Percentiles rank a stretch among this genome's conserved stretches.
Conservation (phyloP, 2,329 filamentous ascomycete species). For the Cercospora sesami region DNA sequence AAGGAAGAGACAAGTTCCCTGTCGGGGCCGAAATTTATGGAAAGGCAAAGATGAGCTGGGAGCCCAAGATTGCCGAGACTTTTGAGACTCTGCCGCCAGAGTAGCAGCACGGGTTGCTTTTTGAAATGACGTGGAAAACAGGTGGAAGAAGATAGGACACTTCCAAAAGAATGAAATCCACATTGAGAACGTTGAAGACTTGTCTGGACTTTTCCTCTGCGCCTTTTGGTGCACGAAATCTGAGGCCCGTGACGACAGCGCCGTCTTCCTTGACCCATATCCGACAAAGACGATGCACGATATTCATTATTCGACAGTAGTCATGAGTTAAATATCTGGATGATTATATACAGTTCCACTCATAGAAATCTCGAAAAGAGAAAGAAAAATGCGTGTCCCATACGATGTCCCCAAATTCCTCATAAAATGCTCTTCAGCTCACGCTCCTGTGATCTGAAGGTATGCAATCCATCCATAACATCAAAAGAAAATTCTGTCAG, state of each 20-base stretch:
- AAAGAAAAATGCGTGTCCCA: background rate
- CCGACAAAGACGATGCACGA: background rate
- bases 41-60: constrained; percentile 54
- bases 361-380: background rate
- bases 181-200: background rate
- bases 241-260: background rate
- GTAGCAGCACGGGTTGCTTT: constrained; percentile 29
- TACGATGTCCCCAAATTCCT: background rate
- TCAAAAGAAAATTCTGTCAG: background rate
- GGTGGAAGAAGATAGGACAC: background rate
- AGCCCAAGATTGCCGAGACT: constrained; percentile 53
- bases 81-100: constrained; percentile 49
- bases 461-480: background rate
- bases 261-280: background rate
- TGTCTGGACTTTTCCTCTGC: too few relatives aligned
- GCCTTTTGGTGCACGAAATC: too few relatives aligned
- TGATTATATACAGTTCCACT: background rate
- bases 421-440: background rate
- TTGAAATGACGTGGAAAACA: background rate
- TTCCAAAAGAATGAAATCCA: background rate
- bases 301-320: background rate
- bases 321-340: background rate
- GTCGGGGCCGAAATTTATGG: constrained; percentile 57
- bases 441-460: background rate
- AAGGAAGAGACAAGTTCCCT: constrained; percentile 50